phyloP scores from a whole-genome alignment of 2,329 filamentous ascomycete species.

The Aspergillus sp. region DNA sequence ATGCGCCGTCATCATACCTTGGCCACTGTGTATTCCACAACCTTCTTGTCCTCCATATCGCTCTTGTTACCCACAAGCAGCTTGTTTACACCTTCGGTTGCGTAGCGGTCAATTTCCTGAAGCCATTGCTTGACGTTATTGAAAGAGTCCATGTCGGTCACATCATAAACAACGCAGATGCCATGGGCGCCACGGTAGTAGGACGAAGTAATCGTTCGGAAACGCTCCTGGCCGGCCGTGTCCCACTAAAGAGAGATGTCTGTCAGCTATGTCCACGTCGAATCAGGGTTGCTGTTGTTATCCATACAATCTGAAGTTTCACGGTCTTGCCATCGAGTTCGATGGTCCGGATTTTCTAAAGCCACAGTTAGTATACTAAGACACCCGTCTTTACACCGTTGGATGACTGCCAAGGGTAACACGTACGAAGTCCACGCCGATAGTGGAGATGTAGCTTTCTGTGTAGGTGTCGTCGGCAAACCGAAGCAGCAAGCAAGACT shows the following conservation, averaged over 20 bases:
- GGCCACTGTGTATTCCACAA: constrained; percentile 97
- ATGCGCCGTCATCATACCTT: constrained; percentile 58
- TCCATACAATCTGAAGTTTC: constrained; percentile 92
- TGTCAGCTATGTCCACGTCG: constrained; percentile 8
- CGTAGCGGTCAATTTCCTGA: constrained; percentile 98
- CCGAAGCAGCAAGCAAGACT: constrained; percentile 95
- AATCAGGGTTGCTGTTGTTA: background rate
- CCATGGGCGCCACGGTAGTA: constrained; percentile 99
- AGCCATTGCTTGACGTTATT: constrained; percentile 99
- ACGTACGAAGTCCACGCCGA: constrained; percentile 97
- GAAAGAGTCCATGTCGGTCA: constrained; percentile 99
- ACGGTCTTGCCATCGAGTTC: constrained; percentile 99
- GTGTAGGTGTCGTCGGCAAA: constrained; percentile 99
- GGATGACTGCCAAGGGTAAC: background rate
- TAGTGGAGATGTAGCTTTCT: constrained; percentile 98
- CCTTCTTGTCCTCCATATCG: constrained; percentile 99
- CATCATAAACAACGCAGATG: constrained; percentile 99
- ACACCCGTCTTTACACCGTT: constrained; percentile 18
- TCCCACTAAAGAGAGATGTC: constrained; percentile 64
- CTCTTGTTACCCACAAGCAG: constrained; percentile 99
- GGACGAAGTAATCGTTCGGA: constrained; percentile 98
- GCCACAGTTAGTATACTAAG: constrained; percentile 13
- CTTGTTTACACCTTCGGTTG: constrained; percentile 99
- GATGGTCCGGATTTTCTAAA: constrained; percentile 97
- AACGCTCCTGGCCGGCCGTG: constrained; percentile 96